Percentiles rank a stretch among this genome's conserved stretches.
Evolutionary conservation across 768 basidiomycete genomes (phyloP).

Genomic region (Lenzites betulinus): DNA sequence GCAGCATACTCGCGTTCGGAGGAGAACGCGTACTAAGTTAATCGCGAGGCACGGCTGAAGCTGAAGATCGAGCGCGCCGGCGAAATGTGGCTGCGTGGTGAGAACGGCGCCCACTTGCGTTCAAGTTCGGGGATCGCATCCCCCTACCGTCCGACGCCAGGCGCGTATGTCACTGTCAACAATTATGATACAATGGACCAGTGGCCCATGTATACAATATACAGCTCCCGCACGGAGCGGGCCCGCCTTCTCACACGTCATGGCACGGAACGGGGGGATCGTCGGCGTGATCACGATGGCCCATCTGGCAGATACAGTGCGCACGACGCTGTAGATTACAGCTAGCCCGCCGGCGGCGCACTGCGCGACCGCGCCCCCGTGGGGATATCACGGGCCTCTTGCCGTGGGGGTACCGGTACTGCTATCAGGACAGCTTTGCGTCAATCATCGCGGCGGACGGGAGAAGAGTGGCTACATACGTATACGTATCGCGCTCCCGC

Average conservation of each 20-base stretch:
- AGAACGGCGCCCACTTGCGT: not conserved
- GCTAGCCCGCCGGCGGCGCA: not conserved
- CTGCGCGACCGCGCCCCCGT: not conserved
- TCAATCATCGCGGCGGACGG: conserved; percentile 5
- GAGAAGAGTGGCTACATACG: no score
- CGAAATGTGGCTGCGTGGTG: conserved; percentile 19
- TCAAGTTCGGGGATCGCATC: no score
- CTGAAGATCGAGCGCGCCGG: conserved; percentile 1
- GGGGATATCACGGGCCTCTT: conserved; percentile 12
- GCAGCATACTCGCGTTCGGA: no score
- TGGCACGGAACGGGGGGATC: conserved; percentile 4
- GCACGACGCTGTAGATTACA: no score
- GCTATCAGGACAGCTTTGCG: not conserved
- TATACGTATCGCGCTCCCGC: no score
- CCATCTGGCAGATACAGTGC: not conserved
- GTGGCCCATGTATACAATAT: conserved; percentile 4
- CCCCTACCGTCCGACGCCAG: no score
- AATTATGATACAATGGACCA: no score
- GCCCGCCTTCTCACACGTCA: conserved; percentile 8
- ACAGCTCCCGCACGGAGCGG: not conserved
- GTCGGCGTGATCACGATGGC: conserved; percentile 5
- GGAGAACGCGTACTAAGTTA: no score
- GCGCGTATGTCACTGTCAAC: no score
- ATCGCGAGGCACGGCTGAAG: no score
- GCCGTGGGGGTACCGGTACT: no score